Conservation (phyloP, 2,329 filamentous ascomycete species). For the Pyrenochaeta sp. region DNA sequence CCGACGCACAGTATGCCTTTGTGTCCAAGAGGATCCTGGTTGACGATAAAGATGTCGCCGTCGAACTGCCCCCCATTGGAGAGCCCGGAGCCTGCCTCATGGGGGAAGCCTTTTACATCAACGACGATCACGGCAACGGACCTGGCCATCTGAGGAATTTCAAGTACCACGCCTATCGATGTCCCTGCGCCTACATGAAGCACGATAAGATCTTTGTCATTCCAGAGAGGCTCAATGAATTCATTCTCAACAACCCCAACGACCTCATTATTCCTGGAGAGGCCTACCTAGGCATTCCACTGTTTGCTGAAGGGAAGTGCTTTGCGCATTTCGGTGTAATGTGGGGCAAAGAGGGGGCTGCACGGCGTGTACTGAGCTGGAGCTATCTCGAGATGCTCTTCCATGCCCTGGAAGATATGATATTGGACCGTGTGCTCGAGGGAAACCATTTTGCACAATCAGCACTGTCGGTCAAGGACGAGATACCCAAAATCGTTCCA, state of each 20-base stretch:
- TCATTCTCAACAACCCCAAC: slow-evolving; percentile 69
- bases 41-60: slow-evolving; percentile 65
- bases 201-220: slow-evolving; percentile 76
- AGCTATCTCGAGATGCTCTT: slow-evolving; percentile 72
- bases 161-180: slow-evolving; percentile 70
- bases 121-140: slow-evolving; percentile 63
- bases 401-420: slow-evolving; percentile 73
- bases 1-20: slow-evolving; percentile 73
- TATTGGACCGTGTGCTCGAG: slow-evolving; percentile 65
- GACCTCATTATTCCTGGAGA: slow-evolving; percentile 68
- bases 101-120: slow-evolving; percentile 72
- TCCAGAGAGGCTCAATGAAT: slow-evolving; percentile 66
- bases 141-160: slow-evolving; percentile 65
- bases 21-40: slow-evolving; percentile 70
- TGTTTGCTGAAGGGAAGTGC: slow-evolving; percentile 71
- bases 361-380: slow-evolving; percentile 67
- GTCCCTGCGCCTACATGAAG: slow-evolving; percentile 74
- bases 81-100: slow-evolving; percentile 70
- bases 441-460: slow-evolving; percentile 56
- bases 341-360: slow-evolving; percentile 71
- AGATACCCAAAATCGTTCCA: slow-evolving; percentile 58
- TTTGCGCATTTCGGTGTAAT: slow-evolving; percentile 76
- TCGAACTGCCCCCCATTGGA: slow-evolving; percentile 69
- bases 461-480: slow-evolving; percentile 26
- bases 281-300: slow-evolving; percentile 71